Percentiles rank a stretch among this genome's conserved stretches.
phyloP scores from a whole-genome alignment of 495 filamentous ascomycete species.

The Tuber indicum region DNA sequence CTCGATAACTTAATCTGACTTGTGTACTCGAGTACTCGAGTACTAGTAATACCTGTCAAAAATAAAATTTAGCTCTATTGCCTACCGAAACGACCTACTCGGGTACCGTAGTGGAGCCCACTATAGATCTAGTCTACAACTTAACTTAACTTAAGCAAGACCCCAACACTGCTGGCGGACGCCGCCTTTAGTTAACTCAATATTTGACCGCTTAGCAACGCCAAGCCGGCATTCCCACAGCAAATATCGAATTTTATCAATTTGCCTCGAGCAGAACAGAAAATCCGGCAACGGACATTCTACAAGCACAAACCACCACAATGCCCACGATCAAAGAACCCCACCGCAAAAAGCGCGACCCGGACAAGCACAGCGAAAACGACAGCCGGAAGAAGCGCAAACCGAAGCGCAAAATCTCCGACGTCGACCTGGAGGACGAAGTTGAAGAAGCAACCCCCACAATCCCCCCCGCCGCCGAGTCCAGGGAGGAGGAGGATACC shows the following conservation, averaged over 20 bases:
- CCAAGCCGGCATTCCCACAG: background rate
- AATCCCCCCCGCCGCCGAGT: slow-evolving; percentile 17
- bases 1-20: background rate
- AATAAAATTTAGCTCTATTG: background rate
- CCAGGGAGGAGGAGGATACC: slow-evolving; percentile 42
- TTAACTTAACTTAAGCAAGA: background rate
- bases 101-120: too few relatives aligned
- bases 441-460: background rate
- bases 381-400: slow-evolving; percentile 30
- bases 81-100: background rate
- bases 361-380: slow-evolving; percentile 23
- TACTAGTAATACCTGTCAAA: too few relatives aligned
- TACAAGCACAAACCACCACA: slow-evolving; percentile 1
- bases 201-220: background rate
- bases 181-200: too few relatives aligned
- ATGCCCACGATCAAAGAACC: slow-evolving; percentile 18
- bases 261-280: background rate
- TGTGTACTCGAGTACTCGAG: too few relatives aligned
- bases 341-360: slow-evolving; percentile 26
- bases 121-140: too few relatives aligned
- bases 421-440: background rate
- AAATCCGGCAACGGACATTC: background rate
- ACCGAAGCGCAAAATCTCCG: background rate
- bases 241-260: background rate
- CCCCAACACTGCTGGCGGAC: background rate